phyloP scores from a whole-genome alignment of 176 grass and related monocot species.

The Eleusine coracana region DNA sequence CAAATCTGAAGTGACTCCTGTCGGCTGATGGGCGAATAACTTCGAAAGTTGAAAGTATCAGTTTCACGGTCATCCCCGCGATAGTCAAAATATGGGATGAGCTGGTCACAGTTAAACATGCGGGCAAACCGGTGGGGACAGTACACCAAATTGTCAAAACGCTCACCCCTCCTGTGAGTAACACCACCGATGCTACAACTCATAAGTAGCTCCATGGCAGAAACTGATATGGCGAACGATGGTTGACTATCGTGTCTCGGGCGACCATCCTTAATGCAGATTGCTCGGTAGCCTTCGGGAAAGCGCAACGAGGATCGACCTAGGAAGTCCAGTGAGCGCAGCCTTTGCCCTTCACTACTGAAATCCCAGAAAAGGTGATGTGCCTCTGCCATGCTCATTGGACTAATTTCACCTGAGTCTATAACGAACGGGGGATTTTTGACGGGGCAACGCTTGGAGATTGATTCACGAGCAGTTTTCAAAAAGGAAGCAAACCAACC shows the following conservation, averaged over 20 bases:
- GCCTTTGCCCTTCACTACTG: neutral
- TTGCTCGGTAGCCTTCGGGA: rapidly evolving
- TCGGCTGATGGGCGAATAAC: neutral
- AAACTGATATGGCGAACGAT: neutral
- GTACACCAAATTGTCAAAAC: neutral
- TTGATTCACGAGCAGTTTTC: neutral
- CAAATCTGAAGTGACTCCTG: neutral
- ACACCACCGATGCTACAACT: neutral
- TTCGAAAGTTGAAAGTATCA: neutral
- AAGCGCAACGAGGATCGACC: neutral
- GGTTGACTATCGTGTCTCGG: too few species aligned
- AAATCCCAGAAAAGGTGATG: neutral
- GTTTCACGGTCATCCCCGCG: rapidly evolving
- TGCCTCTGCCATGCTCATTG: neutral
- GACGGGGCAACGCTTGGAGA: neutral
- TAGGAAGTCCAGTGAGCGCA: neutral
- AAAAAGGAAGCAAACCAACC: neutral
- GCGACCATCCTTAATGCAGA: neutral
- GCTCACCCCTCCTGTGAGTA: neutral
- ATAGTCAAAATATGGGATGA: neutral
- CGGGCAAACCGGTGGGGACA: neutral
- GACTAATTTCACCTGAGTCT: neutral
- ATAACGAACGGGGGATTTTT: neutral
- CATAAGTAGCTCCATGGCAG: neutral
- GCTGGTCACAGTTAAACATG: neutral